Evolutionary conservation across 352 stramenopile species (phyloP).

Genomic region (Phytophthora citricola): DNA sequence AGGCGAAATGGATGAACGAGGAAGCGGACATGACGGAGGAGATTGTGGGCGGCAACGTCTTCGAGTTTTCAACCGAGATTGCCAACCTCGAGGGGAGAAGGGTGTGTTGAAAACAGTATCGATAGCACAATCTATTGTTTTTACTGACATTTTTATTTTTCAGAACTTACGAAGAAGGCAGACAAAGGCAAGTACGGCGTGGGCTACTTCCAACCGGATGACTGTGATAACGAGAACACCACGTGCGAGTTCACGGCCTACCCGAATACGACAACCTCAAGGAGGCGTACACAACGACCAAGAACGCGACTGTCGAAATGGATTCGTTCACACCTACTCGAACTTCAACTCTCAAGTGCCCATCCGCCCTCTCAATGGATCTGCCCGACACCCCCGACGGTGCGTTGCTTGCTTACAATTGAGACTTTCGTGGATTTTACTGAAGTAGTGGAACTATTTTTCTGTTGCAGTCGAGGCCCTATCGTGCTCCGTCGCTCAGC

Average conservation of each 20-base stretch:
- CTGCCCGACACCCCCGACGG: conserved; percentile 48
- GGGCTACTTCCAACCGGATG: conserved; percentile 69
- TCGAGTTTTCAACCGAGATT: conserved; percentile 83
- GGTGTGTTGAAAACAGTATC: conserved; percentile 26
- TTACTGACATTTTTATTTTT: neutral
- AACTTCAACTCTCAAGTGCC: conserved; percentile 46
- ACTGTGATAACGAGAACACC: conserved; percentile 59
- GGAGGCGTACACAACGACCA: conserved; percentile 52
- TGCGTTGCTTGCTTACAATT: conserved; percentile 7
- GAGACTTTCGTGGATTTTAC: neutral
- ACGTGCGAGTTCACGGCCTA: conserved; percentile 63
- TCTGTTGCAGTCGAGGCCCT: conserved; percentile 37
- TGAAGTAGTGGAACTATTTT: neutral
- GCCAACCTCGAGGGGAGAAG: conserved; percentile 57
- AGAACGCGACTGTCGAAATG: conserved; percentile 52
- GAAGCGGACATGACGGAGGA: conserved; percentile 74
- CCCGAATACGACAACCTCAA: conserved; percentile 64
- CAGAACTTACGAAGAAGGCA: conserved; percentile 49
- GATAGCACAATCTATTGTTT: neutral
- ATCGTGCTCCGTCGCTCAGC: conserved; percentile 48
- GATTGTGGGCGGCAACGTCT: conserved; percentile 81
- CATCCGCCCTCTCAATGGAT: conserved; percentile 42
- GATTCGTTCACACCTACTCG: conserved; percentile 43
- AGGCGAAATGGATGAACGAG: conserved; percentile 90
- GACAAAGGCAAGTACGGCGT: conserved; percentile 68